phyloP scores from a whole-genome alignment of 495 filamentous ascomycete species.

The Aspergillus biplanus region DNA sequence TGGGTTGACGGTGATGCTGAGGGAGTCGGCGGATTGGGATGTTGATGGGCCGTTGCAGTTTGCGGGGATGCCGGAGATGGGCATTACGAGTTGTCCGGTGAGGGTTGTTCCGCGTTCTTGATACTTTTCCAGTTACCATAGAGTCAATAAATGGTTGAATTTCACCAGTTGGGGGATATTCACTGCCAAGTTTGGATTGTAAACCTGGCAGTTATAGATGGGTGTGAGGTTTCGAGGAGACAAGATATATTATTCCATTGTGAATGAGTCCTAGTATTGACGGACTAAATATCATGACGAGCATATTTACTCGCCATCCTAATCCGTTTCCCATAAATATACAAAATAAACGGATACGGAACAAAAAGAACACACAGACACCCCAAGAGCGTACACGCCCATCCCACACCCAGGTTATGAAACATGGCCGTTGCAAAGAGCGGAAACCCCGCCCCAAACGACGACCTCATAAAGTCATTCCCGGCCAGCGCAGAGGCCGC shows the following conservation, averaged over 20 bases:
- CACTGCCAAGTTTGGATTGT: too few relatives aligned
- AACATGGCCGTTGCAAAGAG: constrained; percentile 54
- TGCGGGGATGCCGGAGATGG: constrained; percentile 13
- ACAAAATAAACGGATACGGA: constrained; percentile 42
- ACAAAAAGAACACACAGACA: constrained; percentile 52
- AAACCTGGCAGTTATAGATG: too few relatives aligned
- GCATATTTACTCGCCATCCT: constrained; percentile 33
- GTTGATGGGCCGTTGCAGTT: constrained; percentile 8
- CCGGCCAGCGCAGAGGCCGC: constrained; percentile 55
- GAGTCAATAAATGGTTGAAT: too few relatives aligned
- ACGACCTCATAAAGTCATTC: constrained; percentile 51
- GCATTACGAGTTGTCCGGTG: constrained; percentile 10
- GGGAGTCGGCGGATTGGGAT: background rate
- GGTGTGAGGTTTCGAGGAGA: too few relatives aligned
- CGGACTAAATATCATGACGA: constrained; percentile 9
- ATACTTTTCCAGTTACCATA: too few relatives aligned
- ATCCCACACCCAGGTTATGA: constrained; percentile 62
- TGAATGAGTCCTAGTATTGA: too few relatives aligned
- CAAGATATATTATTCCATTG: too few relatives aligned
- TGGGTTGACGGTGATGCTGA: constrained; percentile 1
- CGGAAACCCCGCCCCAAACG: constrained; percentile 54
- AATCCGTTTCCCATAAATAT: constrained; percentile 34
- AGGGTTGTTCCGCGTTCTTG: background rate
- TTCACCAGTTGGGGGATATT: too few relatives aligned
- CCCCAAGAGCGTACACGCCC: constrained; percentile 64